Percentiles rank a stretch among this genome's conserved stretches.
These are phyloP conservation scores for Metahyphopichia silvanorum DNA, from an alignment of 805 yeast species.

Conservation along the genomic window DNA sequence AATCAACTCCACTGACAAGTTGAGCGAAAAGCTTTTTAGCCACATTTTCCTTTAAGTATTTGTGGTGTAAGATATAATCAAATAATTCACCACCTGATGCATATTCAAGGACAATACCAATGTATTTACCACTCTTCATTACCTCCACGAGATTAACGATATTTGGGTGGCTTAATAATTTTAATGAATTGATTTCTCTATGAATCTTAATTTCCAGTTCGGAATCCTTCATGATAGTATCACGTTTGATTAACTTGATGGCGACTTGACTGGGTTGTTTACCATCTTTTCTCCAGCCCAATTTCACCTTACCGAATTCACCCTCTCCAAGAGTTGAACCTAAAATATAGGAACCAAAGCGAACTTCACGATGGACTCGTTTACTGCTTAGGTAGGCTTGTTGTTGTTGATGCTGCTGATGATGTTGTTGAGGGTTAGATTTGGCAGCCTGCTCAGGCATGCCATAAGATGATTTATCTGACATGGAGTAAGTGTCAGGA, in stretches of 20 bases:
- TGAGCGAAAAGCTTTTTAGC: constrained; percentile 92
- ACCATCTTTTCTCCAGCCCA: constrained; percentile 92
- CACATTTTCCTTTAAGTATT: constrained; percentile 78
- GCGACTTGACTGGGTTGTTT: constrained; percentile 83
- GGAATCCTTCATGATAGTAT: constrained; percentile 80
- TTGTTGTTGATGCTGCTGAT: too few relatives aligned
- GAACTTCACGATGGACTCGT: constrained; percentile 57
- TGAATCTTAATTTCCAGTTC: constrained; percentile 87
- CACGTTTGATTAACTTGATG: constrained; percentile 85
- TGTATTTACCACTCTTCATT: constrained; percentile 87
- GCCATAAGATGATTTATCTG: too few relatives aligned
- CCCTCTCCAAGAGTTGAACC: constrained; percentile 98
- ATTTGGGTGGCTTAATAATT: constrained; percentile 86
- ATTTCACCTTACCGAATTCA: constrained; percentile 95
- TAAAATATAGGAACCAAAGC: constrained; percentile 85
- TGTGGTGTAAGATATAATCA: constrained; percentile 83
- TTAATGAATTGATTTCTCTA: constrained; percentile 88
- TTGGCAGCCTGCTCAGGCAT: too few relatives aligned
- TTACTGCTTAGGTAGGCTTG: too few relatives aligned
- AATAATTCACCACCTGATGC: constrained; percentile 98
- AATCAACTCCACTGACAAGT: constrained; percentile 88
- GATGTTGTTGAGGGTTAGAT: too few relatives aligned
- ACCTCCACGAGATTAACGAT: constrained; percentile 91
- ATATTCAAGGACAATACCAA: constrained; percentile 93
- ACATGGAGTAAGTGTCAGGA: too few relatives aligned